Evolutionary conservation across 331 rosid species (phyloP), one percentile per base, ranked within the genome.

Genomic region (Phaseolus coccineus): DNA sequence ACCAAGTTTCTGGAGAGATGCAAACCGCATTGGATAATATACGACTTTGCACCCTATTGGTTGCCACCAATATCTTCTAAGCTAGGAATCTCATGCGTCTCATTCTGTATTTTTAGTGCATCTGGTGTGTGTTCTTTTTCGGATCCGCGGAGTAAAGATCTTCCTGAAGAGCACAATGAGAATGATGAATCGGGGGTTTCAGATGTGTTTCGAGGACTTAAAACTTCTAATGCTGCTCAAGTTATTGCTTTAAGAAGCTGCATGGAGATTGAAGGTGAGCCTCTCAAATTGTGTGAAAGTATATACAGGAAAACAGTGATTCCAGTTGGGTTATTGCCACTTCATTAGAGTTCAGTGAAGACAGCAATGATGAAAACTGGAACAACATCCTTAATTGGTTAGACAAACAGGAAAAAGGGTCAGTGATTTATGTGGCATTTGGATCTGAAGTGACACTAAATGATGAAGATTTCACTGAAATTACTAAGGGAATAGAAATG

Each of bases 261-360:
- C 47, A 35, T 15, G 46, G 77, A 79, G 55, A 48, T 79, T 33
- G 83, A 79, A 79, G 35, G 71, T 35, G 39, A 79, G 55, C 24
- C 64, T 22, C 13, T 79, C 3, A 27, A 14, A 42, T 22, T 9
- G 2, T 2, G 48, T 15, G 71, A 58, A 48, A 35, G 40, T 33
- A 11, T 4, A 1, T 14, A 4, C 40, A 58, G 8, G 46, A 79
- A 70, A 48, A 37, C 39, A 47, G 65, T 83, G 0, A 68, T 83
- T 15, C 84, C 84, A 6, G 46, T 66, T 75, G 81, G 86, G 5
- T 67, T 83, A n/a, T 47, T 83, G 67, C 76, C 76, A 47, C 67
- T 1, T 47, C 77, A 1, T 33, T 59, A 6, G n/a, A 72, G 10
- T 50, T 31, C 12, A 22, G 8, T 14, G 74, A 73, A 24, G 79